These are phyloP conservation scores for Kuraishia borneana DNA, from an alignment of 805 yeast species.

Conservation along the genomic window DNA sequence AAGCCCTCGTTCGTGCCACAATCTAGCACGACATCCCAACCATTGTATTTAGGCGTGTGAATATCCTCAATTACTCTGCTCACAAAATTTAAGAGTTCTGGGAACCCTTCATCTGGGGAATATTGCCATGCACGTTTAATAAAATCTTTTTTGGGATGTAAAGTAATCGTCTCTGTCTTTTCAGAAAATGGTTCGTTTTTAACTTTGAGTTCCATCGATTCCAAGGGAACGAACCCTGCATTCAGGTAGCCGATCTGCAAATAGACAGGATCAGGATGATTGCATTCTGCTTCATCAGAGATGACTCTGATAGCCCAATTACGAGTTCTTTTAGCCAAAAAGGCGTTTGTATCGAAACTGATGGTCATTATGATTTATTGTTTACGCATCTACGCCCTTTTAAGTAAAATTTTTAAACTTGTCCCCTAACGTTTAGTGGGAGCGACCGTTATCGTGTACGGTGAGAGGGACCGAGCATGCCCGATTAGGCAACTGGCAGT, in stretches of 20 bases:
- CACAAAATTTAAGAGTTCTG: neutral
- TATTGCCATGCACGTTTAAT: neutral
- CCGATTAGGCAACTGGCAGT: too few species aligned
- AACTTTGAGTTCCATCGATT: neutral
- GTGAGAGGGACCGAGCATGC: neutral
- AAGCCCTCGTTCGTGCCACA: slow-evolving; percentile 56
- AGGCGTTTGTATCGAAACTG: neutral
- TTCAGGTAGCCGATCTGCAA: neutral
- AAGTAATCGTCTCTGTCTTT: neutral
- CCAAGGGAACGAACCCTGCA: neutral
- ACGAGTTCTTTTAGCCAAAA: too few species aligned
- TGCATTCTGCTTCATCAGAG: too few species aligned
- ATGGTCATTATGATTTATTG: neutral
- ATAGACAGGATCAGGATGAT: neutral
- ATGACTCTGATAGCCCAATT: too few species aligned
- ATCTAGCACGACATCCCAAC: slow-evolving; percentile 39
- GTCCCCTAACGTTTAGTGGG: neutral
- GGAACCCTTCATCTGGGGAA: neutral
- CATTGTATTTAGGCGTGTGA: slow-evolving; percentile 35
- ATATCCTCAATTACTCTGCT: slow-evolving; percentile 9
- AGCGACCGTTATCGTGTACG: neutral
- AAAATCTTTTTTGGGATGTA: neutral
- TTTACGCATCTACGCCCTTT: neutral
- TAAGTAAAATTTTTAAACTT: too few species aligned
- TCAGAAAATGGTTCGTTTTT: neutral